Evolutionary conservation across 257 asterid species (phyloP), one percentile per base, ranked within the genome.

Genomic region (Fraxinus anomala): DNA sequence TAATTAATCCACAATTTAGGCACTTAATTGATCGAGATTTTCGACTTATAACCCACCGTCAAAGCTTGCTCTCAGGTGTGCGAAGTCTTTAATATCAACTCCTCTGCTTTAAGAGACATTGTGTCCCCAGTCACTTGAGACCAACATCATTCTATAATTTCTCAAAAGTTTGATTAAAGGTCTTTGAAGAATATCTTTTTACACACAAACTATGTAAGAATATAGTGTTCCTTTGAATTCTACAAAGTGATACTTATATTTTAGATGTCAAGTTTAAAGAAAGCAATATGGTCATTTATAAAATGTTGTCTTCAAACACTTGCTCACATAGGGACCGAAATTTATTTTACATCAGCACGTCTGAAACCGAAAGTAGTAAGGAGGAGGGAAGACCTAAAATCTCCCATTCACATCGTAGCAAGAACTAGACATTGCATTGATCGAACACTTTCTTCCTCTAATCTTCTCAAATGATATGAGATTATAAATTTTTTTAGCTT

Each of bases 31-130:
- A 54, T 36, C 78, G 79, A 54, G 76, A 77, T 86, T 81, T 82
- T 85, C 90, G 91, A 83, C 89, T 84, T 84, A 85, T 40, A 42
- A 77, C 75, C 89, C 93, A 89, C 89, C 81, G 73, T 73, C 66
- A 74, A 77, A 26, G 79, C 74, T 76, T 44, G 33, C 75, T 56
- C 78, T 79, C 73, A 80, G 82, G 81, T 80, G 79, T 82, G 83
- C 40, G 1, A 13, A 47, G n/a, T 47, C 54, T 13, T 47, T 13
- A 47, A 47, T 85, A 82, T 85, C 75, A 77, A 73, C 74, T 77
- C 36, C 79, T 73, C 37, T 72, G 70, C 94, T 86, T 92, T 90
- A 79, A 34, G 68, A 54, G 82, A 88, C 92, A 92, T 71, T 67
- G 23, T 89, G 94, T 86, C 87, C 91, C 92, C 91, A 81, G 68